A percentile compares a stretch with the other conserved stretches of the same genome.
These are phyloP conservation scores for Wickerhamiella spandovensis DNA, from an alignment of 805 yeast genomes.

Conservation along the genomic window DNA sequence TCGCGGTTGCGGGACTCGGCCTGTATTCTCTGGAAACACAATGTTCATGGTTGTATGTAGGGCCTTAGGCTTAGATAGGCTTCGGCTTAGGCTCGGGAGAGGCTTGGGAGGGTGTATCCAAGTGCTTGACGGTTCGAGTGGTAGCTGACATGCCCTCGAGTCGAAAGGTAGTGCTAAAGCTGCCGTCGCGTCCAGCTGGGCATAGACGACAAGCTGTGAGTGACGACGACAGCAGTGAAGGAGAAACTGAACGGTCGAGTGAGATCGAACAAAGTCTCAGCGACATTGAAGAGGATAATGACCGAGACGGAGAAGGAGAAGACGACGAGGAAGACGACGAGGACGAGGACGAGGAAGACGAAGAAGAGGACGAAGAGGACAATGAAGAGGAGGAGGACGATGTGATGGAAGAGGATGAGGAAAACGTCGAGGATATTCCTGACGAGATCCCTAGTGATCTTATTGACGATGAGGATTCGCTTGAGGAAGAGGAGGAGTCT, in stretches of 20 bases:
- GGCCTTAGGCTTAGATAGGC: too few relatives aligned
- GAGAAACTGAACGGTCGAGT: neutral
- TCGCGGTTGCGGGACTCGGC: conserved; percentile 8
- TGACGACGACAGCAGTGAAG: conserved; percentile 10
- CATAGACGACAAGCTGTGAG: conserved; percentile 6
- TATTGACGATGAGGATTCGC: conserved; percentile 15
- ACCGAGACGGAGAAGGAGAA: conserved; percentile 10
- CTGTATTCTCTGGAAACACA: conserved; percentile 21
- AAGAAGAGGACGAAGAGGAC: conserved; percentile 8
- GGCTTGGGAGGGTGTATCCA: too few relatives aligned
- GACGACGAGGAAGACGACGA: conserved; percentile 10
- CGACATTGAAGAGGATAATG: conserved; percentile 11
- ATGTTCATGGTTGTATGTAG: conserved; percentile 4
- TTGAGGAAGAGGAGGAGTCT: conserved; percentile 16
- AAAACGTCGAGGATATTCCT: conserved; percentile 12
- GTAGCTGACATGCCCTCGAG: neutral
- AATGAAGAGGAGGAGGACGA: conserved; percentile 10
- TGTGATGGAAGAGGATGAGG: conserved; percentile 12
- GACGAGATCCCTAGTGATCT: conserved; percentile 8
- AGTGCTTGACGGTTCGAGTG: too few relatives aligned
- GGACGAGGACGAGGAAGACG: conserved; percentile 15
- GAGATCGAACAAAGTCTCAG: neutral
- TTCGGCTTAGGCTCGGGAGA: too few relatives aligned
- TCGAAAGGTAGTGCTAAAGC: neutral
- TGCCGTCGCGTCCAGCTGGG: neutral